A percentile compares a stretch with the other conserved stretches of the same genome.
Evolutionary conservation across 1,139 yeast genomes (phyloP).

Genomic region (Kodamaea alishanica): DNA sequence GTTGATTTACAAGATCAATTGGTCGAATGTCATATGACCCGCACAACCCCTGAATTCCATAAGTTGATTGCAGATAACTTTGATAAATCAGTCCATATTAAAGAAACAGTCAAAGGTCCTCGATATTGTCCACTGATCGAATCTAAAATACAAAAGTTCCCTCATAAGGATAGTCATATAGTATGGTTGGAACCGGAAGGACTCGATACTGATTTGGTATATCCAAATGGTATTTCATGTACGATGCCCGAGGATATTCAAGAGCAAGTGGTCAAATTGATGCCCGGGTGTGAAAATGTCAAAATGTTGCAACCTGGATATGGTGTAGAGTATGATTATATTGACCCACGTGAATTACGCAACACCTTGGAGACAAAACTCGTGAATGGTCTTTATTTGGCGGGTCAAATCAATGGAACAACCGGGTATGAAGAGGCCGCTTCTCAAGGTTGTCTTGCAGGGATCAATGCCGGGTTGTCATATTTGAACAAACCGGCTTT

Average conservation of each 20-base stretch:
- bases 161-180: constrained; percentile 70
- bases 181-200: constrained; percentile 99
- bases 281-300: constrained; percentile 88
- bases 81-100: constrained; percentile 80
- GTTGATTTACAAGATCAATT: constrained; percentile 60
- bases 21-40: constrained; percentile 70
- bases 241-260: constrained; percentile 97
- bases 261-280: constrained; percentile 62
- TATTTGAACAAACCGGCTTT: constrained; percentile 43
- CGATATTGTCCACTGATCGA: constrained; percentile 97
- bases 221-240: constrained; percentile 94
- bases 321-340: constrained; percentile 96
- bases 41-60: constrained; percentile 75
- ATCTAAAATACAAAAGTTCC: constrained; percentile 77
- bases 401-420: constrained; percentile 98
- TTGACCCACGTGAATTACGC: constrained; percentile 85
- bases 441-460: constrained; percentile 93
- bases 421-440: constrained; percentile 99
- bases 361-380: constrained; percentile 78
- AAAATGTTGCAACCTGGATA: constrained; percentile 91
- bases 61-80: constrained; percentile 64
- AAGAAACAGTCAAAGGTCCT: constrained; percentile 95
- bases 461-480: constrained; percentile 81
- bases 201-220: constrained; percentile 73
- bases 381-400: constrained; percentile 75